A percentile compares a stretch with the other conserved stretches of the same genome.
Evolutionary conservation across 495 filamentous ascomycete genomes (phyloP).

Genomic region (Aspergillus mulundensis): DNA sequence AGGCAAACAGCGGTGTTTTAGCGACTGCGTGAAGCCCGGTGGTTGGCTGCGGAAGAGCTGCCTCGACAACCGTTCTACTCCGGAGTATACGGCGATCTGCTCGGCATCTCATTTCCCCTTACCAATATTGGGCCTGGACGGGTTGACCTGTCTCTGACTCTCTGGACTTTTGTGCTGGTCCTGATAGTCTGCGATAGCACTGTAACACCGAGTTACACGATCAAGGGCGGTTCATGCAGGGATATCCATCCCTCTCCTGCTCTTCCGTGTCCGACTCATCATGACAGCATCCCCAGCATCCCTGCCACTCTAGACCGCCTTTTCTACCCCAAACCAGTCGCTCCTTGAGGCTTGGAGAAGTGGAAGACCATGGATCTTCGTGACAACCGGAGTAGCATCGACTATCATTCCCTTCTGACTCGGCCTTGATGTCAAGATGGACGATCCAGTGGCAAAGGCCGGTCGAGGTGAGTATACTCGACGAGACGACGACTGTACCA

Average conservation of each 20-base stretch:
- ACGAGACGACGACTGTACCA: not conserved
- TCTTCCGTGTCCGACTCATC: not conserved
- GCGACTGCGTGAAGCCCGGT: too few relatives aligned
- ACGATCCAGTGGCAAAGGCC: not conserved
- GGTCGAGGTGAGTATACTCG: not conserved
- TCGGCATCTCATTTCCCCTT: conserved; percentile 1
- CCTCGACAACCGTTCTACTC: too few relatives aligned
- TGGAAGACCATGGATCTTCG: not conserved
- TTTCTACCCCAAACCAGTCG: conserved; percentile 5
- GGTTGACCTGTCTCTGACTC: not conserved
- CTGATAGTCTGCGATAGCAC: too few relatives aligned
- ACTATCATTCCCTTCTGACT: not conserved
- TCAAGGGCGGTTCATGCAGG: conserved; percentile 10
- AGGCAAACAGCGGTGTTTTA: not conserved
- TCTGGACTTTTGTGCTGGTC: too few relatives aligned
- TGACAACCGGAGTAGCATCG: not conserved
- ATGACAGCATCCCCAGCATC: conserved; percentile 4
- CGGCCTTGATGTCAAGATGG: not conserved
- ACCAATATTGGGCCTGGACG: not conserved
- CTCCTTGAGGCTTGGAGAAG: too few relatives aligned
- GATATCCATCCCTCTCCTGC: not conserved
- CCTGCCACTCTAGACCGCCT: conserved; percentile 11
- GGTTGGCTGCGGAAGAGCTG: not conserved
- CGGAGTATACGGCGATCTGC: not conserved
- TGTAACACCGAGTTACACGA: conserved; percentile 1